Base-by-base conservation (phyloP, 192 early-diverging fungal genomes). In the Coemansia sp. region DNA sequence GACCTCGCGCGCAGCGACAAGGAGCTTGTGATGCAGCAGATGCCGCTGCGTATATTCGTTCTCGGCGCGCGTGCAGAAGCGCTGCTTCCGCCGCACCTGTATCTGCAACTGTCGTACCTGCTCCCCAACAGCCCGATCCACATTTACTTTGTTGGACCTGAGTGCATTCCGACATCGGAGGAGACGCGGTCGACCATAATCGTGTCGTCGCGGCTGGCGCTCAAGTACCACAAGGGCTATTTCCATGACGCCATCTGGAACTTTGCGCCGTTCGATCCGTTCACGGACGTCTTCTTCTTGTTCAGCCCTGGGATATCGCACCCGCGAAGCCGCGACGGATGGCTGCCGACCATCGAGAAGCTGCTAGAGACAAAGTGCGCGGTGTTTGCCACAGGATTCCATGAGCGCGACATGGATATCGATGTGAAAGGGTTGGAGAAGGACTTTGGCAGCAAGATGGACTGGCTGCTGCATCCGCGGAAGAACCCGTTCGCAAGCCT, bases 111-210 rank as follows among this genome's bases (percentile, higher is more conserved):
- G 35, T 83, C 88, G 33, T 87, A 91, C 49, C 69, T 93, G 64
- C 88, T 93, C 72, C 90, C 92, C 9, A 77, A 80, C 48, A 88
- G 88, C 26, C 84, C 90, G 21, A 87, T 93, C 78, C 88, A 91
- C 72, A 78, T 93, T n/a, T 87, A 90, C 67, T 93, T 93, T 83
- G 80, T 93, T 44, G 92, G 92, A 23, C 92, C 92, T 9, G 89
- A 93, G 77, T 81, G 87, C 48, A 85, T 90, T 34, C 78, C 83
- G 26, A 62, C 85, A 21, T 62, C 72, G 12, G 85, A 89, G 48
- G 87, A 88, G 59, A 74, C 72, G 63, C 80, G 76, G 60, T 75
- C 78, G 64, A 80, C 78, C 9, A 75, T 85, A 5, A 72, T 69
- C 12, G 79, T 85, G 51, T 78, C 84, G 41, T 69, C 77, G 56